A percentile compares a stretch with the other conserved stretches of the same genome.
Conservation (phyloP, 1,139 yeast genomes). For the Sugiyamaella paludigena region DNA sequence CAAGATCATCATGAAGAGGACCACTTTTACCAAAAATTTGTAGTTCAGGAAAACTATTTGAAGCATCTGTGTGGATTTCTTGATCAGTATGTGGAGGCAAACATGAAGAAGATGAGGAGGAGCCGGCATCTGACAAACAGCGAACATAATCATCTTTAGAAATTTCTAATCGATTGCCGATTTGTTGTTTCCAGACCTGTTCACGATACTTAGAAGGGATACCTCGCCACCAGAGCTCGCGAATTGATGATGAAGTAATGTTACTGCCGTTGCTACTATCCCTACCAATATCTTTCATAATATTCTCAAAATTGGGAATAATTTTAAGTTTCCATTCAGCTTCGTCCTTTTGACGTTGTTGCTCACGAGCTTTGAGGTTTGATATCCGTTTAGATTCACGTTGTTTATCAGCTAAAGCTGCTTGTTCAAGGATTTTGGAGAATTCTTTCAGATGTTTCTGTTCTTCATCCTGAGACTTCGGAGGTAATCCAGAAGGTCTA, state of each 20-base stretch:
- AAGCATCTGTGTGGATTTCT: slow-evolving; percentile 32
- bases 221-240: slow-evolving; percentile 70
- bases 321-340: slow-evolving; percentile 48
- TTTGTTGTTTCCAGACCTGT: slow-evolving; percentile 51
- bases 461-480: slow-evolving; percentile 56
- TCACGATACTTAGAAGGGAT: slow-evolving; percentile 51
- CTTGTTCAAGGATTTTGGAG: slow-evolving; percentile 49
- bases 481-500: slow-evolving; percentile 67
- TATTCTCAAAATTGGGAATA: slow-evolving; percentile 39
- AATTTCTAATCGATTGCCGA: slow-evolving; percentile 41
- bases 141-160: slow-evolving; percentile 23
- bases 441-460: slow-evolving; percentile 56
- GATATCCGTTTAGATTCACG: slow-evolving; percentile 34
- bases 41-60: slow-evolving; percentile 46
- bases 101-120: slow-evolving; percentile 3
- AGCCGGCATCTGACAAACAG: slow-evolving; percentile 19
- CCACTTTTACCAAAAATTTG: slow-evolving; percentile 44
- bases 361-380: slow-evolving; percentile 29
- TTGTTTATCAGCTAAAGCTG: slow-evolving; percentile 36
- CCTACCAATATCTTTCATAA: slow-evolving; percentile 31
- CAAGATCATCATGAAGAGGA: slow-evolving; percentile 39
- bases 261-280: no score
- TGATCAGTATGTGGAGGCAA: slow-evolving; percentile 14
- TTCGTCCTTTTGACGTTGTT: slow-evolving; percentile 31
- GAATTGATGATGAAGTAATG: slow-evolving; percentile 36